These are phyloP conservation scores for Gossypium thurberi DNA, from an alignment of 345 rosid genomes.

Conservation along the genomic window DNA sequence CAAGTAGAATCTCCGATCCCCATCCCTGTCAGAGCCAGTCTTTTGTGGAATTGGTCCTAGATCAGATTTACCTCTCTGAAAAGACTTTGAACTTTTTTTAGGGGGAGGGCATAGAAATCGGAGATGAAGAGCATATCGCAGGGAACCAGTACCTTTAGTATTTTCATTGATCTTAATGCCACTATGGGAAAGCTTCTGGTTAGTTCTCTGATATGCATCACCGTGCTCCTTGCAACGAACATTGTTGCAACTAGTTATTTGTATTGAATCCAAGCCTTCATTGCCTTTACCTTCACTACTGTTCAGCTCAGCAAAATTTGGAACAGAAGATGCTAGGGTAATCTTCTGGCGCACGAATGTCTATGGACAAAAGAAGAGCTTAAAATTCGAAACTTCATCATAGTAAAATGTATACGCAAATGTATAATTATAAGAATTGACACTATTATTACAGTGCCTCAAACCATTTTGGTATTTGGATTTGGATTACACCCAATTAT, in stretches of 20 bases:
- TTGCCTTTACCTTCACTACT: slow-evolving; percentile 19
- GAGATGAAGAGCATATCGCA: slow-evolving; percentile 89
- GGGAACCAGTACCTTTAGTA: slow-evolving; percentile 50
- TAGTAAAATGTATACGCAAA: neutral
- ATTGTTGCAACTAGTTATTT: slow-evolving; percentile 18
- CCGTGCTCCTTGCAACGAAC: slow-evolving; percentile 23
- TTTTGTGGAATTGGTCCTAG: slow-evolving; percentile 31
- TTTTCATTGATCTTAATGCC: slow-evolving; percentile 50
- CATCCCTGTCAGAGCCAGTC: slow-evolving; percentile 30
- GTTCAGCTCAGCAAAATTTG: slow-evolving; percentile 31
- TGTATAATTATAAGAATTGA: neutral
- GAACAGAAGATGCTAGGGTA: slow-evolving; percentile 54
- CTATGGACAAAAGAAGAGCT: slow-evolving; percentile 25
- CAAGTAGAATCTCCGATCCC: slow-evolving; percentile 67
- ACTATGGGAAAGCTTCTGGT: slow-evolving; percentile 25
- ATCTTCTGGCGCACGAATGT: slow-evolving; percentile 92
- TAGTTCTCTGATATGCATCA: slow-evolving; percentile 17
- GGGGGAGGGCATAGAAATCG: slow-evolving; percentile 66
- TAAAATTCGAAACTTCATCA: slow-evolving; percentile 9
- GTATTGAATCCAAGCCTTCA: slow-evolving; percentile 28
- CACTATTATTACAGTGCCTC: neutral
- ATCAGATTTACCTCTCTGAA: slow-evolving; percentile 41
- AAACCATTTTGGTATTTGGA: neutral
- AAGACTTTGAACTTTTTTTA: slow-evolving; percentile 52
- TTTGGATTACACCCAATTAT: neutral